Evolutionary conservation across 257 asterid species (phyloP), one percentile per base, ranked within the genome.

Genomic region (Salvia miltiorrhiza): DNA sequence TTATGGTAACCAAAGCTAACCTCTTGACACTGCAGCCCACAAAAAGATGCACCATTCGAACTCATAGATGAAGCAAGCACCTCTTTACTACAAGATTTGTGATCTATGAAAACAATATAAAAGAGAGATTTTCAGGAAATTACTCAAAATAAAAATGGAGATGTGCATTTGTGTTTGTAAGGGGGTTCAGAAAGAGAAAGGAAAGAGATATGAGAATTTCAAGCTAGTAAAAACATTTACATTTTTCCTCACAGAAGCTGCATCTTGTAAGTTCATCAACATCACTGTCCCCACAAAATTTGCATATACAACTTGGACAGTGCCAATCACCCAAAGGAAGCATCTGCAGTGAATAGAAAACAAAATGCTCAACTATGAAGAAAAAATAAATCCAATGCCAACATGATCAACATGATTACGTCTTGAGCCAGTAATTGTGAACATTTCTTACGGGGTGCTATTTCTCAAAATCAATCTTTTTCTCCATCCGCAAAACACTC

Each of bases 271-370:
- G 92, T 72, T 79, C 83, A 73, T 80, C 76, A 47, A 67, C 78
- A 76, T 73, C 65, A 61, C 19, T 65, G 66, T 60, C 75, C 73
- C 86, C 91, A 82, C 95, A 92, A 74, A 87, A 83, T 82, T 84
- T 87, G 86, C 98, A 92, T 2, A 74, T 73, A 82, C 96, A 92
- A 74, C 84, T 86, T 68, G 92, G 95, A 79, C 98, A 92, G 74
- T 89, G 96, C 98, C 98, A 92, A 87, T 89, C 96, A 60, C 96
- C 98, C 14, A 67, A 73, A 43, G 98, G 98, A 80, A 87, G 94
- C 74, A 71, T 81, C 98, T 92, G 86, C 80, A 83, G 37, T 49
- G 17, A 41, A 72, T 30, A 41, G 40, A 43, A 48, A 37, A 33
- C 70, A 53, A 43, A 73, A 7, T 9, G 44, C 24, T 76, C 35